phyloP scores from a whole-genome alignment of 2,329 filamentous ascomycete species.

The Phialocephala subalpina region DNA sequence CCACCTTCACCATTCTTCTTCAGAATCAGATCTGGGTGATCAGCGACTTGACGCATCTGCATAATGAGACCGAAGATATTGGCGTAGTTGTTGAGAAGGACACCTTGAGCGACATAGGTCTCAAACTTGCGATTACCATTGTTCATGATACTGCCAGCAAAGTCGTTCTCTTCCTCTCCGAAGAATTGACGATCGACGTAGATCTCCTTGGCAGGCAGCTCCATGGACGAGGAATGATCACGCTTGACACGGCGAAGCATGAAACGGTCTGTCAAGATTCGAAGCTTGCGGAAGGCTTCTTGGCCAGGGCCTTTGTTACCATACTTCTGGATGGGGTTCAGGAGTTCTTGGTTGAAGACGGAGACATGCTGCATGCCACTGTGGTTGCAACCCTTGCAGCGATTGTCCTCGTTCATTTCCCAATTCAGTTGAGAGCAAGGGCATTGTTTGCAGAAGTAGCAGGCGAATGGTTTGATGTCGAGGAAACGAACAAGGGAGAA shows the following conservation, averaged over 20 bases:
- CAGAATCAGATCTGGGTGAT: conserved; percentile 92
- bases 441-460: conserved; percentile 93
- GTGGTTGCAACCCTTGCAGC: conserved; percentile 75
- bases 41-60: conserved; percentile 98
- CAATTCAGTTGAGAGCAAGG: conserved; percentile 84
- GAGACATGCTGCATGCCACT: conserved; percentile 66
- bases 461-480: conserved; percentile 86
- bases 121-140: conserved; percentile 90
- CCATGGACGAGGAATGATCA: conserved; percentile 93
- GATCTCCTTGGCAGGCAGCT: conserved; percentile 93
- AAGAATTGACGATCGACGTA: conserved; percentile 95
- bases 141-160: conserved; percentile 94
- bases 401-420: conserved; percentile 75
- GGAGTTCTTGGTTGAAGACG: conserved; percentile 92
- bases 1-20: conserved; percentile 88
- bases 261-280: conserved; percentile 88
- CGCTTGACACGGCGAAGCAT: conserved; percentile 96
- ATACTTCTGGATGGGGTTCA: conserved; percentile 79
- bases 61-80: conserved; percentile 99
- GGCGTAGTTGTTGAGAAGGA: conserved; percentile 96
- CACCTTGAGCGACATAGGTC: conserved; percentile 92
- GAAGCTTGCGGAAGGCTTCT: conserved; percentile 80
- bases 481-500: conserved; percentile 95
- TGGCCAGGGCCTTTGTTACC: conserved; percentile 69
- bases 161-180: conserved; percentile 93